Conservation (phyloP, 176 grass and related monocot genomes). For the Alloteropsis semialata region DNA sequence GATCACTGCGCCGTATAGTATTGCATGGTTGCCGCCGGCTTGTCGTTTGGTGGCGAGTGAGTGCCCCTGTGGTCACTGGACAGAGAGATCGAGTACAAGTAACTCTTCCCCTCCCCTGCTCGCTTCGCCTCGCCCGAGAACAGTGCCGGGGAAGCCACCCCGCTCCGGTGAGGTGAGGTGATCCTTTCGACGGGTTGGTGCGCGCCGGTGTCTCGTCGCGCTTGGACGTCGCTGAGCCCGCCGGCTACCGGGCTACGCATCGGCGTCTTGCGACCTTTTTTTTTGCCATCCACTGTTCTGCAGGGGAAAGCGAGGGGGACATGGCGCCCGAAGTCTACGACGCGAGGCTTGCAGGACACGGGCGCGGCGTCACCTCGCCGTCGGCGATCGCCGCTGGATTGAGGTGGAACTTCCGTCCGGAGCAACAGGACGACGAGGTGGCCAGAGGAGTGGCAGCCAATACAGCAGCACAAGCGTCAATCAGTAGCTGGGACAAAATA, state of each 20-base stretch:
- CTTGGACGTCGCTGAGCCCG: background rate
- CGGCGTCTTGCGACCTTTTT: background rate
- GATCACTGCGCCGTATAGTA: background rate
- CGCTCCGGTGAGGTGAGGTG: conserved; percentile 27
- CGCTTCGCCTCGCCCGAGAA: background rate
- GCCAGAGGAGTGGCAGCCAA: background rate
- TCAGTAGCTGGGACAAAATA: background rate
- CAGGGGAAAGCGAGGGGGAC: conserved; percentile 2
- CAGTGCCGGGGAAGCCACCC: conserved; percentile 27
- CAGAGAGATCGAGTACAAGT: conserved; percentile 51
- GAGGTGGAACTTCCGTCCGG: background rate
- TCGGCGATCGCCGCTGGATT: background rate
- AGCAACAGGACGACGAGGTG: background rate
- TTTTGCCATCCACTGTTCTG: background rate
- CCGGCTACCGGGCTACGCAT: background rate
- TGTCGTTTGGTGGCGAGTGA: conserved; percentile 22
- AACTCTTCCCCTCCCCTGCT: conserved; percentile 12
- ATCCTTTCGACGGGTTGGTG: conserved; percentile 30
- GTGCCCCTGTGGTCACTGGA: background rate
- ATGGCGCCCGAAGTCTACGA: background rate
- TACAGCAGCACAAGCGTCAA: background rate
- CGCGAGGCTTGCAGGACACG: conserved; percentile 28
- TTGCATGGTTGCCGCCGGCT: background rate
- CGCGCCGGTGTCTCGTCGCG: background rate
- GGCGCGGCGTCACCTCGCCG: background rate